Base-by-base conservation (phyloP, 768 basidiomycete species). In the Hygrocybe punicea region DNA sequence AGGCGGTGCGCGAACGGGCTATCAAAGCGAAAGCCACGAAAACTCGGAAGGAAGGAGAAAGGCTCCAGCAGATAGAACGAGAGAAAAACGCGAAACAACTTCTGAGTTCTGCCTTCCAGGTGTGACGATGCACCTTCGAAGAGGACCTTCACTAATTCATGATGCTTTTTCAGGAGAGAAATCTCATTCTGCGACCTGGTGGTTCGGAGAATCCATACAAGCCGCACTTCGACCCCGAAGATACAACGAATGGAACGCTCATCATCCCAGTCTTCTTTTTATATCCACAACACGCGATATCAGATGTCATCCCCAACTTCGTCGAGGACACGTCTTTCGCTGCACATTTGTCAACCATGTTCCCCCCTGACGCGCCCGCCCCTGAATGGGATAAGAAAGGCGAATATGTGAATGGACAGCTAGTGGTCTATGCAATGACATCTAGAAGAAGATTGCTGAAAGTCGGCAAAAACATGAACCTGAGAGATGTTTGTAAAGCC, bases 251-350 rank as follows among this genome's bases (percentile, higher is more conserved):
- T 62, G 67, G 70, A 59, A 85, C 84, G 0, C 79, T 96, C 11
- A 71, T 96, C 59, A 69, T 97, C 67, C 96, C 97, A 2, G 86
- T 89, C 40, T 91, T 97, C 77, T 89, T 98, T 72, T 79, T 98
- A 58, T 97, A 98, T 71, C 97, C 97, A 6, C 87, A 93, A 68
- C 79, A 93, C 61, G 83, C 86, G 10, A 92, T 84, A 5, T 92
- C 95, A 25, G 97, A 99, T 71, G 80, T 95, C 57, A 89, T 98
- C 61, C 78, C 88, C 13, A 80, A 86, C 50, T 98, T 96, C 71
- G 78, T 84, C 61, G 95, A 98, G 70, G 83, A 87, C 60, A 87
- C 91, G 2, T 81, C 91, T 2, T 93, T 98, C 69, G 76, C 79
- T 7, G 84, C 84, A 39, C 90, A 93, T 61, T 77, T 98, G 3